A percentile compares a stretch with the other conserved stretches of the same genome.
These are phyloP conservation scores for Fusarium sp. DNA, from an alignment of 2,329 filamentous ascomycete genomes.

Conservation along the genomic window DNA sequence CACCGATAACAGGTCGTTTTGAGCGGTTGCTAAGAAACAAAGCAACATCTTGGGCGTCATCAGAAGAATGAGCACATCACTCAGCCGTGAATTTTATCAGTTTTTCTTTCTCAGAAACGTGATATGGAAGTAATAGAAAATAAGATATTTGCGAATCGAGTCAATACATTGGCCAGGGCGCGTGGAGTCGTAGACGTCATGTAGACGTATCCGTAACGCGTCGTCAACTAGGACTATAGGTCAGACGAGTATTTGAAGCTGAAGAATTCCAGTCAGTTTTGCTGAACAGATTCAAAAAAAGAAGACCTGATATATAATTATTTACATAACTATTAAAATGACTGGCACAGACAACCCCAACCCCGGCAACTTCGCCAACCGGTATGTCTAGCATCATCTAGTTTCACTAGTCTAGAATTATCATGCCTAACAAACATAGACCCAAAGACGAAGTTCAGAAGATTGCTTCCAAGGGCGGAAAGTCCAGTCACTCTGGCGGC, in stretches of 20 bases:
- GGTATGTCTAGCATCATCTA: conserved; percentile 11
- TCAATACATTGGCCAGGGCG: not conserved
- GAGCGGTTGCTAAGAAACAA: not conserved
- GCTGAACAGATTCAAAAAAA: too few relatives aligned
- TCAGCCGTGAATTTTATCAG: not conserved
- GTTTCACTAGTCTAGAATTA: too few relatives aligned
- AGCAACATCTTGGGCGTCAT: not conserved
- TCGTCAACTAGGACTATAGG: not conserved
- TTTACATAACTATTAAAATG: conserved; percentile 16
- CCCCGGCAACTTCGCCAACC: conserved; percentile 46
- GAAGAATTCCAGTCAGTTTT: too few relatives aligned
- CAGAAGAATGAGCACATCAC: not conserved
- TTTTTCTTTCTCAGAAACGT: conserved; percentile 8
- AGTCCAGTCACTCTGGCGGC: conserved; percentile 51
- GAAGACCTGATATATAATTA: too few relatives aligned
- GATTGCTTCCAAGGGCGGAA: conserved; percentile 55
- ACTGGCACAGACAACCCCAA: conserved; percentile 39
- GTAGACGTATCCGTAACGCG: not conserved
- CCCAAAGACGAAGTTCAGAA: conserved; percentile 57
- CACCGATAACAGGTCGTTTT: not conserved
- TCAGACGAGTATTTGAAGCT: not conserved
- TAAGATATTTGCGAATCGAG: not conserved
- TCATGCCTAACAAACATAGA: conserved; percentile 17
- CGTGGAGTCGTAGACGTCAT: conserved; percentile 8
- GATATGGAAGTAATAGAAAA: not conserved